phyloP scores from a whole-genome alignment of 345 rosid genomes.

The Boechera stricta region DNA sequence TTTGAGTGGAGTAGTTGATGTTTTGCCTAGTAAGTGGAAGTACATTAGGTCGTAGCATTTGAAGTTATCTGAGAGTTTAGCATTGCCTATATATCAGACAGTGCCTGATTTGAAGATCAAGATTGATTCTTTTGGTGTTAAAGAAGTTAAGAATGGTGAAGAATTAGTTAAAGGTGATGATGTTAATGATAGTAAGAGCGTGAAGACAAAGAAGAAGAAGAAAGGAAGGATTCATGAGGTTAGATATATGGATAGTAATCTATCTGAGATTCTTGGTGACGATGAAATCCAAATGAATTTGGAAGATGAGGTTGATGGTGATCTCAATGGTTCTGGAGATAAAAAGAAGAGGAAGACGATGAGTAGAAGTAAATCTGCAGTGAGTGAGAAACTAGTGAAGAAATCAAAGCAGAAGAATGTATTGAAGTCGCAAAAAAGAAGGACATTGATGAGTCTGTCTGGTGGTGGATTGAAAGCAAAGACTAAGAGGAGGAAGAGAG shows the following conservation, averaged over 20 bases:
- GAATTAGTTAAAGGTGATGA: neutral
- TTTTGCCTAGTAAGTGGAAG: constrained; percentile 68
- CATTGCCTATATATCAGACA: constrained; percentile 65
- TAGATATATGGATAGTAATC: constrained; percentile 65
- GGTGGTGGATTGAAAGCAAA: neutral
- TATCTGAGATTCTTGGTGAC: constrained; percentile 43
- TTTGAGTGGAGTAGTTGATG: constrained; percentile 57
- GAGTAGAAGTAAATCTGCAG: neutral
- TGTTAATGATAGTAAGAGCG: constrained; percentile 24
- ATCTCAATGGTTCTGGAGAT: constrained; percentile 9
- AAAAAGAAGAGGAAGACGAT: constrained; percentile 40
- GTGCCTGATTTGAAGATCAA: constrained; percentile 65
- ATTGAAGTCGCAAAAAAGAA: neutral
- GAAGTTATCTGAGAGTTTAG: constrained; percentile 69
- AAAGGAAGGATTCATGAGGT: constrained; percentile 77
- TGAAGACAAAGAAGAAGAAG: constrained; percentile 54
- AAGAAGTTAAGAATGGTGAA: constrained; percentile 18
- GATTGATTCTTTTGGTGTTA: constrained; percentile 48
- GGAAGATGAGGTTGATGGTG: constrained; percentile 32
- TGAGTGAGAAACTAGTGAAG: neutral
- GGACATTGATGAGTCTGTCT: neutral
- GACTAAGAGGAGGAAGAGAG: neutral
- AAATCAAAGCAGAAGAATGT: neutral
- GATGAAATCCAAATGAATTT: constrained; percentile 29
- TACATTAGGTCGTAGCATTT: constrained; percentile 67